Base-by-base conservation (phyloP, 768 basidiomycete genomes). In the Suillus placidus region DNA sequence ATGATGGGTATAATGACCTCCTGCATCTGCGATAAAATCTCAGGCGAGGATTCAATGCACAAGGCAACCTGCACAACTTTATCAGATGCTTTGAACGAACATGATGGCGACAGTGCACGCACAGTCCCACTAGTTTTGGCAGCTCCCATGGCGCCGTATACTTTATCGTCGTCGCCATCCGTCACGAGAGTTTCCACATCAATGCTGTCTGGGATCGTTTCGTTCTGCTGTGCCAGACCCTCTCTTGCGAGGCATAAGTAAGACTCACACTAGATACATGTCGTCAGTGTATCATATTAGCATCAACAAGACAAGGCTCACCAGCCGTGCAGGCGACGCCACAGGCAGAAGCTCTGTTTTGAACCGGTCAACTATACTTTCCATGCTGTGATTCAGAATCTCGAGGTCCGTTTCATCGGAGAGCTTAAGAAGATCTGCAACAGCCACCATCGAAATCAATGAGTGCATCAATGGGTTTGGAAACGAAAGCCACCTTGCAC, bases 1-100 rank as follows among this genome's bases (percentile, higher is more conserved):
- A 97, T 87, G 69, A 90, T 85, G 23, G 94, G 93, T 67, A 93
- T 85, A 55, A 95, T 83, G 60, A 92, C 86, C 68, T 93, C 91
- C 73, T 94, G 92, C 26, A 95, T 84, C 69, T 94, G 90, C 1
- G 83, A 82, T 54, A 95, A 80, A 62, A 93, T 91, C 65, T 93
- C 92, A 1, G 85, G 85, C 7, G 88, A 85, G 49, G 85, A 84
- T 45, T 94, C 91, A 47, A 95, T 84, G 0, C 91, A 87, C 20
- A 86, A 81, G 49, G 95, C 84, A 62, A 96, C 86, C 90, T 95
- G 72, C 13, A 62, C 18, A 34, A n/a, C 23, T 14, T 35, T 51
- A 37, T 52, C 57, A 40, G 69, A 56, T 64, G 5, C n/a, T 18
- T 20, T 0, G 26, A 23, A 52, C 57, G 43, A 7, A 10, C 49